Conservation (phyloP, 352 stramenopile species). For the Phytophthora lateralis region DNA sequence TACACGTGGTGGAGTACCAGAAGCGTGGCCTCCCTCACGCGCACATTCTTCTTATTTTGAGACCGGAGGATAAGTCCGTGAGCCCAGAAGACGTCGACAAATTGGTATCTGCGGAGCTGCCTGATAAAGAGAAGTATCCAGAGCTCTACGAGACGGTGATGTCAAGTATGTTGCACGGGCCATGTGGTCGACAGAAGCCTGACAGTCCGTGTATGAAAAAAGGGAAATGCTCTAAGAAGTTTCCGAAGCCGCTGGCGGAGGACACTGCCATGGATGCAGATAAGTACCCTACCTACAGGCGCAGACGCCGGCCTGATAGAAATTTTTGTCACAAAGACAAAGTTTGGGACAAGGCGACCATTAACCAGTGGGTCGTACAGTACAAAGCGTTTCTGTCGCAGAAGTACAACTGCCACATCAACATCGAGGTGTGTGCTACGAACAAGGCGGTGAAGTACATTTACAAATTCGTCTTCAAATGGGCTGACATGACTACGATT, state of each 20-base stretch:
- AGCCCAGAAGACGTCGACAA: conserved; percentile 4
- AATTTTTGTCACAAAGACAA: not conserved
- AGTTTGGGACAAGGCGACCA: conserved; percentile 20
- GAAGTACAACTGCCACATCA: conserved; percentile 69
- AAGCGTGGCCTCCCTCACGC: no score
- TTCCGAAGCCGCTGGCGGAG: conserved; percentile 19
- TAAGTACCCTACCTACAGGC: conserved; percentile 6
- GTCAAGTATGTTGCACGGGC: conserved; percentile 15
- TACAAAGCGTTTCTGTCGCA: conserved; percentile 61
- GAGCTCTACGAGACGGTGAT: conserved; percentile 17
- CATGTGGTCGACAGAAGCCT: conserved; percentile 4
- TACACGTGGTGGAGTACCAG: no score
- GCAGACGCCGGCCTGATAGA: not conserved
- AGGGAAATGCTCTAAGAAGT: conserved; percentile 28
- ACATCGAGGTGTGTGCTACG: conserved; percentile 51
- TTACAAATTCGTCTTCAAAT: conserved; percentile 67
- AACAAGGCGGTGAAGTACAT: conserved; percentile 57
- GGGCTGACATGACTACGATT: conserved; percentile 38
- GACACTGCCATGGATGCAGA: not conserved
- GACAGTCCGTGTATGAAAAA: conserved; percentile 20
- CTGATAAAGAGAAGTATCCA: not conserved
- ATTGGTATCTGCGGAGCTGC: not conserved
- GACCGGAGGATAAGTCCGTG: no score
- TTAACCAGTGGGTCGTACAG: conserved; percentile 54
- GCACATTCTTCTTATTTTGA: no score